Conservation (phyloP, 768 basidiomycete species). For the Cantharellus cinnabarinus region DNA sequence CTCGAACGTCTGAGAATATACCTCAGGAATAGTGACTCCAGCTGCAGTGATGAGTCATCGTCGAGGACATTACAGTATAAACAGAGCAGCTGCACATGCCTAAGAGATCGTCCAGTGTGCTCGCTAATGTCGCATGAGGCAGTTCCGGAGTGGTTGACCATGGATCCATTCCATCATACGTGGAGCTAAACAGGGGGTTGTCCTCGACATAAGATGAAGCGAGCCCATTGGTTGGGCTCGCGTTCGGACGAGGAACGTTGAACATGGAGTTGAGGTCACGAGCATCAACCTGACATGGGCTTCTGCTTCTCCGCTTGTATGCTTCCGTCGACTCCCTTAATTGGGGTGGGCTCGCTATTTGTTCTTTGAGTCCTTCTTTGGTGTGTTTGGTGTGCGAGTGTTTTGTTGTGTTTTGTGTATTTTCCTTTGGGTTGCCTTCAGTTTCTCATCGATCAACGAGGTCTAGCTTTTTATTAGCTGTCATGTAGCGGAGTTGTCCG, state of each 20-base stretch:
- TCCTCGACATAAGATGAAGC: constrained; percentile 7
- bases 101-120: background rate
- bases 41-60: constrained; percentile 21
- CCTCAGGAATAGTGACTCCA: constrained; percentile 58
- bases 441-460: no score
- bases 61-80: background rate
- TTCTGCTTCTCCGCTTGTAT: no score
- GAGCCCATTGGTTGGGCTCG: constrained; percentile 2
- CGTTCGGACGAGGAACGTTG: constrained; percentile 49
- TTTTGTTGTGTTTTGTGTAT: no score
- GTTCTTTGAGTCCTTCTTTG: no score
- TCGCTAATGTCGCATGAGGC: constrained; percentile 7
- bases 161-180: constrained; percentile 17
- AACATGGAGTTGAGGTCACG: constrained; percentile 31
- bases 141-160: constrained; percentile 17
- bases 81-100: background rate
- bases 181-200: constrained; percentile 7
- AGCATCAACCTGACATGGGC: background rate
- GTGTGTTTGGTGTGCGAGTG: no score
- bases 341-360: no score
- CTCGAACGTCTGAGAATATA: constrained; percentile 55
- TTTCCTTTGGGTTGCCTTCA: no score
- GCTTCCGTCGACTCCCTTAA: no score
- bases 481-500: no score
- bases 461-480: no score